Conservation (phyloP, 106 monocot species). For the Ottelia alismoides region DNA sequence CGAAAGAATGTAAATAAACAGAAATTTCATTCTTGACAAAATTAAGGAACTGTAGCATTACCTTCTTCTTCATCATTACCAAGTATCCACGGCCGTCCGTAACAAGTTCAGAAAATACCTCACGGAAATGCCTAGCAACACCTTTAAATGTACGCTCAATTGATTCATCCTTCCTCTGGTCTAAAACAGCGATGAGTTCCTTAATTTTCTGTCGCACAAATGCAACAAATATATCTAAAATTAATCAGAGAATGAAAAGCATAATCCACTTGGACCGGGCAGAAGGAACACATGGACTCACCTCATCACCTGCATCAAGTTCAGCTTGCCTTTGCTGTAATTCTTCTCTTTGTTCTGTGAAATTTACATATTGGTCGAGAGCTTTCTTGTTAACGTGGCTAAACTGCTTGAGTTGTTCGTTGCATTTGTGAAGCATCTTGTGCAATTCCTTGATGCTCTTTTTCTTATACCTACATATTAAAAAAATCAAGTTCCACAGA, state of each 20-base stretch:
- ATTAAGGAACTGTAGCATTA: no score
- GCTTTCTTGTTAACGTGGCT: constrained; percentile 99
- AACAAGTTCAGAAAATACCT: constrained; percentile 95
- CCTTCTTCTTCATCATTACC: constrained; percentile 99
- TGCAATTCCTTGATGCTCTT: constrained; percentile 80
- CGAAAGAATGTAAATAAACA: no score
- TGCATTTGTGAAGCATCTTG: constrained; percentile 87
- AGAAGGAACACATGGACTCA: no score
- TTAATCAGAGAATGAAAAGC: neutral
- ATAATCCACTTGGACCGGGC: neutral
- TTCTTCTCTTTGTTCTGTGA: constrained; percentile 93
- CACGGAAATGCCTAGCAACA: constrained; percentile 92
- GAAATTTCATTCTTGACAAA: no score
- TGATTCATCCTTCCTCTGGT: constrained; percentile 98
- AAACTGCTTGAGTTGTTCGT: constrained; percentile 84
- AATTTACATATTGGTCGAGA: constrained; percentile 95
- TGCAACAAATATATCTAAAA: neutral
- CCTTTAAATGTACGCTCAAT: constrained; percentile 99
- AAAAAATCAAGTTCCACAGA: neutral
- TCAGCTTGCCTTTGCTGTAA: constrained; percentile 82
- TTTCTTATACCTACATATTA: constrained; percentile 73
- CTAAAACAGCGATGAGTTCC: constrained; percentile 88
- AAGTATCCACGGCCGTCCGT: constrained; percentile 94
- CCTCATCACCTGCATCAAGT: constrained; percentile 94
- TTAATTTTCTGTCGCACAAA: constrained; percentile 77